Evolutionary conservation across 2,329 filamentous ascomycete species (phyloP).

Genomic region (Cytospora paraplurivora): DNA sequence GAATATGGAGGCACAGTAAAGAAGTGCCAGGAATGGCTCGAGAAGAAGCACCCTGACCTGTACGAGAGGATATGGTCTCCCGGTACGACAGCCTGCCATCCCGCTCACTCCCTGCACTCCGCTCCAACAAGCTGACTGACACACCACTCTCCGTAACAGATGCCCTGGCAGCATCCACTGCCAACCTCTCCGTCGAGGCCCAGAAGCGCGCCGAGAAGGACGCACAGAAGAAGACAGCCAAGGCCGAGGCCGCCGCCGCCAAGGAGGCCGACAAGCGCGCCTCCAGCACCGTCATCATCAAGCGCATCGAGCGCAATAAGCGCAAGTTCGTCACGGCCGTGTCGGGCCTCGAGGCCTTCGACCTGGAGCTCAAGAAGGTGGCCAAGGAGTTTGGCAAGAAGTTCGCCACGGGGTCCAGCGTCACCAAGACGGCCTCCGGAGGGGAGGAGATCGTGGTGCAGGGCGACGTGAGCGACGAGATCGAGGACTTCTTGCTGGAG

Average conservation of each 20-base stretch:
- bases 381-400: slow-evolving; percentile 98
- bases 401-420: slow-evolving; percentile 90
- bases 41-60: slow-evolving; percentile 70
- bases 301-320: slow-evolving; percentile 97
- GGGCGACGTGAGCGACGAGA: slow-evolving; percentile 93
- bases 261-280: slow-evolving; percentile 83
- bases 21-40: slow-evolving; percentile 97
- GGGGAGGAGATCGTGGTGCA: slow-evolving; percentile 98
- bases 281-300: slow-evolving; percentile 82
- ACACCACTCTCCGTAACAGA: slow-evolving; percentile 49
- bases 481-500: slow-evolving; percentile 86
- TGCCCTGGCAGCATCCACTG: slow-evolving; percentile 80
- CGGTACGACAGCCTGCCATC: slow-evolving; percentile 52
- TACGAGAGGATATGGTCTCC: slow-evolving; percentile 83
- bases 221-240: slow-evolving; percentile 93
- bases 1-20: slow-evolving; percentile 96
- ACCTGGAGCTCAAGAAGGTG: slow-evolving; percentile 87
- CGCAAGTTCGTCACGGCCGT: slow-evolving; percentile 94
- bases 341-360: slow-evolving; percentile 86
- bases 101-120: slow-evolving; percentile 8
- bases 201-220: slow-evolving; percentile 96
- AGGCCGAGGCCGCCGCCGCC: slow-evolving; percentile 83
- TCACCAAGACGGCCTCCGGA: slow-evolving; percentile 83
- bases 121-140: slow-evolving; percentile 15
- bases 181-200: slow-evolving; percentile 83